phyloP scores from a whole-genome alignment of 1,139 yeast species.

The Geotrichum citri-aurantii region DNA sequence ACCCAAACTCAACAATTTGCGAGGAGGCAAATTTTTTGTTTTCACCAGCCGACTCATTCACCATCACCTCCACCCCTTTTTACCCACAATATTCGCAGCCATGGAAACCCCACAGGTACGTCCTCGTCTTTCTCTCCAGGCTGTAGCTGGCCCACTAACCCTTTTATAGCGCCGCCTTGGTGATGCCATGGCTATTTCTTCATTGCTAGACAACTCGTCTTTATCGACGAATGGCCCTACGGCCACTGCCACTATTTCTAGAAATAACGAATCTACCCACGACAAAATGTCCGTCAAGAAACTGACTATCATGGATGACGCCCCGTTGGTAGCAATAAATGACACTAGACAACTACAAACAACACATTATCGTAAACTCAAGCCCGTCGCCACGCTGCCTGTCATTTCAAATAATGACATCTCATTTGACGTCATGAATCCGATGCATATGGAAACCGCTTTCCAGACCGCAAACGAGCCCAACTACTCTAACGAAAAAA shows the following conservation, averaged over 20 bases:
- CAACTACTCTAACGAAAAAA: conserved; percentile 24
- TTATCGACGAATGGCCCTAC: neutral
- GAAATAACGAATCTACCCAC: neutral
- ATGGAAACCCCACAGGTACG: conserved; percentile 11
- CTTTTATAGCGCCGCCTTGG: conserved; percentile 19
- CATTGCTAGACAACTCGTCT: conserved; percentile 20
- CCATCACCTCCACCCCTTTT: neutral
- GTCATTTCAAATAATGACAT: conserved; percentile 17
- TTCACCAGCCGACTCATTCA: neutral
- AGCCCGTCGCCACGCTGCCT: conserved; percentile 4
- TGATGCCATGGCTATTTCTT: conserved; percentile 30
- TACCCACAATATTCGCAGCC: neutral
- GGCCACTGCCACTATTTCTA: neutral
- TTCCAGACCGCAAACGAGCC: conserved; percentile 20
- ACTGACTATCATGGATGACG: neutral
- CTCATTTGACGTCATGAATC: conserved; percentile 17
- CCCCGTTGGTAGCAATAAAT: neutral
- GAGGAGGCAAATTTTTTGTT: neutral
- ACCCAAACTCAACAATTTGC: neutral
- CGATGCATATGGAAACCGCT: conserved; percentile 19
- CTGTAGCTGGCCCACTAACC: neutral
- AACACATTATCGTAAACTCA: neutral
- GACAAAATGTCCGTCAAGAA: neutral
- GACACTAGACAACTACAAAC: neutral
- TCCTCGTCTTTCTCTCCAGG: neutral